phyloP scores from a whole-genome alignment of 768 basidiomycete genomes.

The Mycena rebaudengoi region DNA sequence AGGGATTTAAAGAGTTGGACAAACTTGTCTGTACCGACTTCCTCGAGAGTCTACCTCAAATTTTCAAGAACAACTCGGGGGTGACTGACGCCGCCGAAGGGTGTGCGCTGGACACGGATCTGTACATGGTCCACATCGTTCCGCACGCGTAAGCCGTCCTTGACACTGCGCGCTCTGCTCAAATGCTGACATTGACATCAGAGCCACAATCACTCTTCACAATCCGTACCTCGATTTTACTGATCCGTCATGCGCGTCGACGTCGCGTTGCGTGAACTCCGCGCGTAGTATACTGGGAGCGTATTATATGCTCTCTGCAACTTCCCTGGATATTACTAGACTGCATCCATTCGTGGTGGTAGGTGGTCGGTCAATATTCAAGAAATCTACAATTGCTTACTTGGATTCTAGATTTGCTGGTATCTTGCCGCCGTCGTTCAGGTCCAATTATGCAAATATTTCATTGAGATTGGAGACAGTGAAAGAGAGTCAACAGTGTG shows the following conservation, averaged over 20 bases:
- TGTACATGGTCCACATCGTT: slow-evolving; percentile 87
- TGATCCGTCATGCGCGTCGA: slow-evolving; percentile 71
- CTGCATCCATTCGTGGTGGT: slow-evolving; percentile 87
- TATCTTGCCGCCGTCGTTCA: slow-evolving; percentile 90
- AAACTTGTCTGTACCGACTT: slow-evolving; percentile 73
- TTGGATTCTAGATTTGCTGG: slow-evolving; percentile 77
- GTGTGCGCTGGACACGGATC: slow-evolving; percentile 76
- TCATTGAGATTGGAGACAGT: slow-evolving; percentile 82
- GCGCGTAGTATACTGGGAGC: slow-evolving; percentile 78
- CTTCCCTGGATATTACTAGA: slow-evolving; percentile 81
- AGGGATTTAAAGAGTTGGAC: slow-evolving; percentile 77
- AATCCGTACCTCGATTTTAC: slow-evolving; percentile 84
- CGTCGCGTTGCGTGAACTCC: slow-evolving; percentile 76
- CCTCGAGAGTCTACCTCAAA: slow-evolving; percentile 73
- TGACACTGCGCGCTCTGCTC: slow-evolving; percentile 5
- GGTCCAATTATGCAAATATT: slow-evolving; percentile 86
- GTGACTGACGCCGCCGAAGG: slow-evolving; percentile 67
- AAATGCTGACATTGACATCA: slow-evolving; percentile 40
- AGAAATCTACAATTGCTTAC: slow-evolving; percentile 16
- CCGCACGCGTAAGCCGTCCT: slow-evolving; percentile 78
- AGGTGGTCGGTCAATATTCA: slow-evolving; percentile 34
- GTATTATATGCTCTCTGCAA: slow-evolving; percentile 81
- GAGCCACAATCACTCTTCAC: slow-evolving; percentile 89
- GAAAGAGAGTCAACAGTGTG: slow-evolving; percentile 80
- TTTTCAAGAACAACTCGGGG: slow-evolving; percentile 70